phyloP scores from a whole-genome alignment of 192 early-diverging fungal genomes.

The Coemansia asiatica region DNA sequence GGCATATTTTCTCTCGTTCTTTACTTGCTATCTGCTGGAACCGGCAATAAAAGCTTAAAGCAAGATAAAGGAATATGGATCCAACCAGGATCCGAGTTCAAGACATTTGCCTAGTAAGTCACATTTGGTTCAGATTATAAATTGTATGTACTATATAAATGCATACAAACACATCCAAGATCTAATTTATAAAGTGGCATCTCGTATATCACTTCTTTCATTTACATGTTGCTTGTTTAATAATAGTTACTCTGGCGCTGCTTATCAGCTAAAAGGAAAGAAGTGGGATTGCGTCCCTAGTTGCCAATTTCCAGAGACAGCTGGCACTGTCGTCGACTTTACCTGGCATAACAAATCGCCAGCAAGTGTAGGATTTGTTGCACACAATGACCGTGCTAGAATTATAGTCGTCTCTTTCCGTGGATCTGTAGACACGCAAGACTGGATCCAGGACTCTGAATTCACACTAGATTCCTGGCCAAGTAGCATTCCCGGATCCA shows the following conservation, averaged over 20 bases:
- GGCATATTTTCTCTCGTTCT: conserved; percentile 18
- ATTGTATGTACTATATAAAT: too few species aligned
- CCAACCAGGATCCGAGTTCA: conserved; percentile 41
- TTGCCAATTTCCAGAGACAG: conserved; percentile 27
- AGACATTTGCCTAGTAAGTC: conserved; percentile 54
- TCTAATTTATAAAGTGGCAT: too few species aligned
- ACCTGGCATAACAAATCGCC: conserved; percentile 43
- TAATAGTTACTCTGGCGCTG: conserved; percentile 40
- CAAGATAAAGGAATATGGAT: conserved; percentile 6
- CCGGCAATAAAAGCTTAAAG: not conserved
- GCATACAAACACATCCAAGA: not conserved
- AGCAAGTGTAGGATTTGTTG: conserved; percentile 42
- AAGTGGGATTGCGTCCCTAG: conserved; percentile 34
- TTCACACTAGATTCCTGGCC: conserved; percentile 54
- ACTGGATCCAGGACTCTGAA: conserved; percentile 51
- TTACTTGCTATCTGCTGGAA: conserved; percentile 8
- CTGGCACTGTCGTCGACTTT: conserved; percentile 36
- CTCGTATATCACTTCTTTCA: too few species aligned
- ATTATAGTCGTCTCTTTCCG: conserved; percentile 43
- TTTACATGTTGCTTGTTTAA: not conserved
- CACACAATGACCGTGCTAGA: conserved; percentile 30
- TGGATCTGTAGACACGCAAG: conserved; percentile 32
- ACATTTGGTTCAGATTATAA: not conserved
- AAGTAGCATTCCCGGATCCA: conserved; percentile 36
- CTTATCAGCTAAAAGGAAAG: conserved; percentile 22